Conservation (phyloP, 1,284 basidiomycete genomes). For the Abortiporus biennis region DNA sequence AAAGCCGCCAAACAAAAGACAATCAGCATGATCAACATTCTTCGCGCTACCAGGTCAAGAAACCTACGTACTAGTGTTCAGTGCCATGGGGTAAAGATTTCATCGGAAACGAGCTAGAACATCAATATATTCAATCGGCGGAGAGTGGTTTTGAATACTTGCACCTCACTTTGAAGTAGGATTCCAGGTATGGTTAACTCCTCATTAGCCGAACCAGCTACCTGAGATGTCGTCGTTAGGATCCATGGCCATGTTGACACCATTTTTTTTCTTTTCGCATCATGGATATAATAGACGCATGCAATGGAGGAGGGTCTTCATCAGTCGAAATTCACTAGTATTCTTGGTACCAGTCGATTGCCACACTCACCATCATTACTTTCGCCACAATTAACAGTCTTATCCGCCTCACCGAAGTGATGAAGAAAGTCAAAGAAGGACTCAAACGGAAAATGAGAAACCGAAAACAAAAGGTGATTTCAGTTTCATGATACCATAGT, state of each 20-base stretch:
- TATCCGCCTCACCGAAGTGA: conserved; percentile 81
- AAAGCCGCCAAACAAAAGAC: no score
- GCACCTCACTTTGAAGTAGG: conserved; percentile 67
- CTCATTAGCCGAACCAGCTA: conserved; percentile 73
- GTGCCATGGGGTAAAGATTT: not conserved
- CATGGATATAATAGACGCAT: no score
- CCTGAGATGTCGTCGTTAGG: conserved; percentile 68
- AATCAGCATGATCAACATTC: conserved; percentile 58
- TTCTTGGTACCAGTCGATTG: no score
- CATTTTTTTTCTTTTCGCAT: no score
- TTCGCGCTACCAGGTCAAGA: conserved; percentile 56
- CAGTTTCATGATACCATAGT: not conserved
- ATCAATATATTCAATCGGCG: conserved; percentile 9
- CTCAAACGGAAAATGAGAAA: conserved; percentile 45
- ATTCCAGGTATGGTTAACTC: conserved; percentile 75
- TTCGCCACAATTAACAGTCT: conserved; percentile 63
- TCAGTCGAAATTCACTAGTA: no score
- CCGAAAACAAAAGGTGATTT: not conserved
- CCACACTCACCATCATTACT: conserved; percentile 68
- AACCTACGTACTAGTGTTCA: conserved; percentile 11
- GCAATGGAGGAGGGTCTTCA: no score
- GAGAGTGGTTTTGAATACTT: conserved; percentile 36
- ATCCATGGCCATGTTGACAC: no score
- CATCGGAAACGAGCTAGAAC: conserved; percentile 7
- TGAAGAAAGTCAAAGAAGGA: conserved; percentile 87